These are phyloP conservation scores for Elasticomyces elasticus DNA, from an alignment of 495 filamentous ascomycete genomes.

Conservation along the genomic window DNA sequence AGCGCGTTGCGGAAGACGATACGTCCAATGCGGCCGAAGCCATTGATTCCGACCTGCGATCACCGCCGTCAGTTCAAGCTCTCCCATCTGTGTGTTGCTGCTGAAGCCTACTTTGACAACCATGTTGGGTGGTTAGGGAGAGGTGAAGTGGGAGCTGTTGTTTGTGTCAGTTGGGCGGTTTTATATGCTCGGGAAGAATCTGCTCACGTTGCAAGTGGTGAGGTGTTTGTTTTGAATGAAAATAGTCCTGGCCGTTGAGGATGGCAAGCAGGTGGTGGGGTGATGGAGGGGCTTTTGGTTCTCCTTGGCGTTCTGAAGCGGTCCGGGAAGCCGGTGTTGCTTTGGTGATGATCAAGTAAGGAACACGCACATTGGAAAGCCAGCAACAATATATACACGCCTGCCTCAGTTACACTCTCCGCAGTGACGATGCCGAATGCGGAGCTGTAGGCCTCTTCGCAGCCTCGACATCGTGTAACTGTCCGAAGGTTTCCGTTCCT, in stretches of 20 bases:
- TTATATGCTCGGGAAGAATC: no score
- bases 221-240: no score
- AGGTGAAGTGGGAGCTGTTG: background rate
- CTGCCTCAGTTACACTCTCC: background rate
- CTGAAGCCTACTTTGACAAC: slow-evolving; percentile 29
- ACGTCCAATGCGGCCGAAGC: slow-evolving; percentile 97
- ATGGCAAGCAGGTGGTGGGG: no score
- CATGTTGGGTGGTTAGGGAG: slow-evolving; percentile 23
- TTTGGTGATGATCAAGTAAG: no score
- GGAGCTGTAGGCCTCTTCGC: background rate
- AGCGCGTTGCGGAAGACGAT: slow-evolving; percentile 87
- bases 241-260: no score
- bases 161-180: no score
- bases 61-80: background rate
- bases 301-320: no score
- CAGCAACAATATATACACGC: background rate
- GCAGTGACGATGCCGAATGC: background rate
- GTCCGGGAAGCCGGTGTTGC: no score
- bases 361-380: background rate
- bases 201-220: no score
- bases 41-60: slow-evolving; percentile 89
- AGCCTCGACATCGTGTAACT: background rate
- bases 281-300: no score
- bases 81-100: background rate
- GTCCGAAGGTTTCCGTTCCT: background rate